A percentile compares a stretch with the other conserved stretches of the same genome.
Evolutionary conservation across 768 basidiomycete genomes (phyloP).

Genomic region (Filobasidium floriforme): DNA sequence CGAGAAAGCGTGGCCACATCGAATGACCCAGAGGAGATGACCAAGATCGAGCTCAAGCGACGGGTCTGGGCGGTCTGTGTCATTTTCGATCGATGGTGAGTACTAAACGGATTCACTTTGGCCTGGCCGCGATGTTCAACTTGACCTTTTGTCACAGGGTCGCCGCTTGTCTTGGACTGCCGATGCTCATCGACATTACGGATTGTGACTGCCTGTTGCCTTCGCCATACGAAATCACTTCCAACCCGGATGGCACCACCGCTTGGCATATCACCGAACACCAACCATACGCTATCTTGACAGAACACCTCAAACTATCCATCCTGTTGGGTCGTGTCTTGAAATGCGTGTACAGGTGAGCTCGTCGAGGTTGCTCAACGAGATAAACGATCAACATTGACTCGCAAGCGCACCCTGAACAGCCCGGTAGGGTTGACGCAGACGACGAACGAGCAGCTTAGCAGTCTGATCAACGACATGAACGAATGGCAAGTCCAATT

Average conservation of each 20-base stretch:
- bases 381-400: slow-evolving; percentile 7
- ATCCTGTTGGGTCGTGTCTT: slow-evolving; percentile 83
- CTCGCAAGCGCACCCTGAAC: not conserved
- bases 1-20: slow-evolving; percentile 63
- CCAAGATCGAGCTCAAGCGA: slow-evolving; percentile 68
- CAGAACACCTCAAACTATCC: slow-evolving; percentile 83
- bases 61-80: slow-evolving; percentile 92
- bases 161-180: slow-evolving; percentile 82
- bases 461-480: slow-evolving; percentile 46
- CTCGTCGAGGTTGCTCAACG: slow-evolving; percentile 3
- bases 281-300: slow-evolving; percentile 55
- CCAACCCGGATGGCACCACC: slow-evolving; percentile 47
- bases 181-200: slow-evolving; percentile 89
- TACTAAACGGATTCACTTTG: slow-evolving; percentile 11
- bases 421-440: slow-evolving; percentile 81
- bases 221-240: slow-evolving; percentile 63
- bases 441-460: slow-evolving; percentile 71
- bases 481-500: slow-evolving; percentile 69
- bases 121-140: not conserved
- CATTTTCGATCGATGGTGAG: slow-evolving; percentile 85
- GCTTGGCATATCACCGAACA: slow-evolving; percentile 47
- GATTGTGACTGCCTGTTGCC: slow-evolving; percentile 94
- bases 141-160: slow-evolving; percentile 51
- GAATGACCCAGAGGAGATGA: slow-evolving; percentile 38
- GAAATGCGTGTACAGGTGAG: slow-evolving; percentile 85